Evolutionary conservation across 179 eudicot genomes (phyloP).

Genomic region (Sideroxylon spinosum): DNA sequence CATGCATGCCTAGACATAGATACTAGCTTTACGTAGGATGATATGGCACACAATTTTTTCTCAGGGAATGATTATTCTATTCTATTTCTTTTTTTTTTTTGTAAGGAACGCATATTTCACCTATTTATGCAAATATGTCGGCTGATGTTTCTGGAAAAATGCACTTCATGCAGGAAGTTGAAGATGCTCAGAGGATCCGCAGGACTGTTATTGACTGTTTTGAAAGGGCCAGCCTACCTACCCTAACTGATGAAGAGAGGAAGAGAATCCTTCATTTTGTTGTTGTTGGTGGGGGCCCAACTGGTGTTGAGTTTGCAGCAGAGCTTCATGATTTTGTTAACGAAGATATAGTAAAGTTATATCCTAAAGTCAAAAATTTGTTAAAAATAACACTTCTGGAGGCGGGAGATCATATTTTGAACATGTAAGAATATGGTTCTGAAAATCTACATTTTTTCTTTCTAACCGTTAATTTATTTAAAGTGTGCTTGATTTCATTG

Average conservation of each 20-base stretch:
- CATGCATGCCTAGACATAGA: neutral
- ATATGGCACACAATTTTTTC: neutral
- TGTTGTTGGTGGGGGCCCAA: constrained; percentile 91
- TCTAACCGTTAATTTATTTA: neutral
- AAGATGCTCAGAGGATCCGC: constrained; percentile 90
- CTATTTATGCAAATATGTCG: neutral
- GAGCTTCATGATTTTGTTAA: constrained; percentile 87
- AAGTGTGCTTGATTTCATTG: neutral
- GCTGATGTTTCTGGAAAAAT: neutral
- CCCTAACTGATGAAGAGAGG: constrained; percentile 71
- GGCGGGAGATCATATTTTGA: constrained; percentile 89
- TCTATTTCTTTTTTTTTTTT: no score
- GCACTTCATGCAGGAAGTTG: constrained; percentile 65
- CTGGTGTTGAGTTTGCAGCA: constrained; percentile 97
- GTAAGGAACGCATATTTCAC: no score
- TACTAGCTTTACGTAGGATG: neutral
- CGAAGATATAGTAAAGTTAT: constrained; percentile 69
- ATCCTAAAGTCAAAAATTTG: constrained; percentile 63
- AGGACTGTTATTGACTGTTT: constrained; percentile 76
- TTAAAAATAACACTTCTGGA: constrained; percentile 84
- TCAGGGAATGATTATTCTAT: neutral
- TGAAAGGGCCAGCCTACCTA: constrained; percentile 79
- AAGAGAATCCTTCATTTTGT: constrained; percentile 80
- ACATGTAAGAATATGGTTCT: constrained; percentile 52
- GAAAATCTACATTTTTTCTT: neutral